Evolutionary conservation across 2,329 filamentous ascomycete genomes (phyloP).

Genomic region (Talaromyces sp.): DNA sequence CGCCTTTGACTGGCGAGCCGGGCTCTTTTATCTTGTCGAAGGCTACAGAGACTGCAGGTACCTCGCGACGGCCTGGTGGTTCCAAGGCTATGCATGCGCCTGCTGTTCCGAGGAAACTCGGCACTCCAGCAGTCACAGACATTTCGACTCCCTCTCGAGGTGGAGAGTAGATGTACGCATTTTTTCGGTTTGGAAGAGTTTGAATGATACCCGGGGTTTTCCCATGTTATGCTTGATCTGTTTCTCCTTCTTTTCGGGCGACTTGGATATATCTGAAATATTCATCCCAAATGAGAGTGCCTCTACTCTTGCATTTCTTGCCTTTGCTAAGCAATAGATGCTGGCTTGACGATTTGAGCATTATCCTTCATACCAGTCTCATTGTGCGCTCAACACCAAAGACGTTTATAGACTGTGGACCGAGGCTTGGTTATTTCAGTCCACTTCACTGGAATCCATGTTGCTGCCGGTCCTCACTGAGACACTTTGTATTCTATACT

Average conservation of each 20-base stretch:
- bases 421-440: neutral
- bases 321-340: neutral
- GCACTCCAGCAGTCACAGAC: constrained; percentile 33
- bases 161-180: constrained; percentile 33
- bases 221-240: neutral
- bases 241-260: neutral
- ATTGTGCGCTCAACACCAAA: neutral
- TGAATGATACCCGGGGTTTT: constrained; percentile 11
- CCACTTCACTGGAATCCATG: neutral
- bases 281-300: neutral
- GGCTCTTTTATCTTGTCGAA: constrained; percentile 58
- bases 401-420: neutral
- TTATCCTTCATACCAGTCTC: neutral
- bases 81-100: constrained; percentile 18
- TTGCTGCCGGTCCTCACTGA: neutral
- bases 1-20: constrained; percentile 60
- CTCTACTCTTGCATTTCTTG: neutral
- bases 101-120: constrained; percentile 21
- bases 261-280: neutral
- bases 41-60: constrained; percentile 29
- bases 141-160: constrained; percentile 28
- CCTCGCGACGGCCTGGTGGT: constrained; percentile 23
- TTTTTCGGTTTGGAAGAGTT: constrained; percentile 14
- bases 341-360: neutral
- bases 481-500: neutral